A percentile compares a stretch with the other conserved stretches of the same genome.
Conservation (phyloP, 225 moss, liverwort and hornwort species). For the Polytrichum commune region DNA sequence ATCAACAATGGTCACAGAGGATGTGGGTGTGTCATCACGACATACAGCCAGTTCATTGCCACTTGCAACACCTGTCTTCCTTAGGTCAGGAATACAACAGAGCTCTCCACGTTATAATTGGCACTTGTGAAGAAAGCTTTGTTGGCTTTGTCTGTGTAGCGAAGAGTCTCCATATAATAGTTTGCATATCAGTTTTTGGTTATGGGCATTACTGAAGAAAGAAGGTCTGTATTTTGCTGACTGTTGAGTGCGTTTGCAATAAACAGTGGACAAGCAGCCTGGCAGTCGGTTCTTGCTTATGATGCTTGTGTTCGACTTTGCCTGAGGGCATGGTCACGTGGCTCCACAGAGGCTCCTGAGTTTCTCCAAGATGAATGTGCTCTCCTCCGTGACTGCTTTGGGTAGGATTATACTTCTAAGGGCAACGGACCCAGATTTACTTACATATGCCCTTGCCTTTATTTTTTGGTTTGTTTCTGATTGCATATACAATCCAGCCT, state of each 20-base stretch:
- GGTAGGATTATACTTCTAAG: conserved; percentile 32
- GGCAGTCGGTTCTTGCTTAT: conserved; percentile 93
- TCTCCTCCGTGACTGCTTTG: conserved; percentile 80
- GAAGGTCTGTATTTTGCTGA: no score
- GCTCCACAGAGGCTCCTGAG: conserved; percentile 86
- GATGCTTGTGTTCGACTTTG: conserved; percentile 98
- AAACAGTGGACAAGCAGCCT: conserved; percentile 87
- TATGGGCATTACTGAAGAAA: not conserved
- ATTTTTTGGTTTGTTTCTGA: no score
- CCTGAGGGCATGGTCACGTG: conserved; percentile 95
- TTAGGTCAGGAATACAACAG: conserved; percentile 22
- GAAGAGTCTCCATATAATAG: no score
- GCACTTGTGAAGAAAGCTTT: no score
- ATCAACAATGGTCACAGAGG: conserved; percentile 51
- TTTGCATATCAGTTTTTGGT: no score
- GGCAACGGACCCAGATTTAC: no score
- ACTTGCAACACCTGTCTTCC: conserved; percentile 42
- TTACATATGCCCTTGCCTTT: no score
- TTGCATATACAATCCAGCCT: no score
- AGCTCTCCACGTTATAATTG: no score
- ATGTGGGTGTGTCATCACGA: conserved; percentile 35
- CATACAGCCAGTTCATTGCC: conserved; percentile 30
- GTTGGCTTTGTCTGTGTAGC: no score
- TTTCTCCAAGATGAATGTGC: conserved; percentile 95
- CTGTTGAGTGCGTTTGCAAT: not conserved